These are phyloP conservation scores for Pleurotus salmoneostramineus DNA, from an alignment of 768 basidiomycete genomes.

Conservation along the genomic window DNA sequence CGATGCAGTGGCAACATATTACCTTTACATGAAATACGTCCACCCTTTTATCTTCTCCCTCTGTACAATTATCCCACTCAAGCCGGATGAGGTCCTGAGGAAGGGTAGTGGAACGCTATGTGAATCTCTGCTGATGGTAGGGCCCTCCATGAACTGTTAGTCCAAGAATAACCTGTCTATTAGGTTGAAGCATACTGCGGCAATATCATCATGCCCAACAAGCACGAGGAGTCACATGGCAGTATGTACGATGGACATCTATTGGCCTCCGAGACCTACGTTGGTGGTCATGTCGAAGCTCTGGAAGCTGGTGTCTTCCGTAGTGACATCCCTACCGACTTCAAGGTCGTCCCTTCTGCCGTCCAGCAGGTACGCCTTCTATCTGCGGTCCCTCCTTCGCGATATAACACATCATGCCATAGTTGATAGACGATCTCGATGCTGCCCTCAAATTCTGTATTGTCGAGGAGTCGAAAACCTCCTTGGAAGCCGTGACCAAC, in stretches of 20 bases:
- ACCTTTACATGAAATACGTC: constrained; percentile 99
- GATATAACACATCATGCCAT: constrained; percentile 2
- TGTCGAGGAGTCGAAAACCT: constrained; percentile 75
- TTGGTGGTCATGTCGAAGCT: constrained; percentile 98
- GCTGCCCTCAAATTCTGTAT: constrained; percentile 89
- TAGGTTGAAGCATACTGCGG: constrained; percentile 95
- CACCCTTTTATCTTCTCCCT: constrained; percentile 99
- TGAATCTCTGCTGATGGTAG: constrained; percentile 95
- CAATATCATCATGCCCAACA: constrained; percentile 95
- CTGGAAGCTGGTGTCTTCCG: constrained; percentile 97
- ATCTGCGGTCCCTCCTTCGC: neutral
- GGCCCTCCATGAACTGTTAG: constrained; percentile 14
- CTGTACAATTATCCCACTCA: constrained; percentile 97
- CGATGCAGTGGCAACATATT: constrained; percentile 99
- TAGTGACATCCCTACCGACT: constrained; percentile 91
- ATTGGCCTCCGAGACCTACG: constrained; percentile 96
- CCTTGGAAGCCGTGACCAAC: constrained; percentile 84
- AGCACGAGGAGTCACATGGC: constrained; percentile 89
- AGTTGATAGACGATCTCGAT: constrained; percentile 95
- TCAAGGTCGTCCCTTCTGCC: constrained; percentile 89
- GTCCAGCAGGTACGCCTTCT: constrained; percentile 62
- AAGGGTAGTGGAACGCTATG: constrained; percentile 97
- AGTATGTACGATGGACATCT: constrained; percentile 95
- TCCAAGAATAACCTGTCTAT: neutral
- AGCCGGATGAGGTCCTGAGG: constrained; percentile 92